These are phyloP conservation scores for Lipomyces anomalus DNA, from an alignment of 805 yeast species.

Conservation along the genomic window DNA sequence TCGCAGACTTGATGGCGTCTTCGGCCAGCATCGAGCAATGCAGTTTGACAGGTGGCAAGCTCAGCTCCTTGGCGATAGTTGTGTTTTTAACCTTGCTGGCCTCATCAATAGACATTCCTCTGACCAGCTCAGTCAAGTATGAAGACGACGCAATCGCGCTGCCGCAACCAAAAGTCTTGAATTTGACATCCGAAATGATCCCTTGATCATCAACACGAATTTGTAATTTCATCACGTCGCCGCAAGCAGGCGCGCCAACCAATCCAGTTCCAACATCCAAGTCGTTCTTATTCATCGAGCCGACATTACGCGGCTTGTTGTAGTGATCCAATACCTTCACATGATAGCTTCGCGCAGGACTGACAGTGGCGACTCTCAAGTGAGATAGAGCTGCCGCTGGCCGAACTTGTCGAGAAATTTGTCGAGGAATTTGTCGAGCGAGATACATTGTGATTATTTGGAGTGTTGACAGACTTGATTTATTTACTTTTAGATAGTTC, in stretches of 20 bases:
- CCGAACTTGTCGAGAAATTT: too few relatives aligned
- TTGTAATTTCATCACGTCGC: conserved; percentile 97
- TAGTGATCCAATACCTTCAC: conserved; percentile 64
- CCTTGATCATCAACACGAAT: conserved; percentile 92
- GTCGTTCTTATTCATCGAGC: conserved; percentile 74
- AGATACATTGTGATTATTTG: too few relatives aligned
- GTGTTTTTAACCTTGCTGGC: conserved; percentile 91
- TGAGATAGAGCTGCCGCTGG: too few relatives aligned
- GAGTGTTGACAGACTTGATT: too few relatives aligned
- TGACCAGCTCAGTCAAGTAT: conserved; percentile 89
- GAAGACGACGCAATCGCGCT: conserved; percentile 95
- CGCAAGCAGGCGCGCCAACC: conserved; percentile 95
- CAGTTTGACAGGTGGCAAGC: conserved; percentile 93
- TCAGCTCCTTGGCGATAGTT: conserved; percentile 86
- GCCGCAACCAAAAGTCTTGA: conserved; percentile 99
- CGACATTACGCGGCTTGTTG: conserved; percentile 94
- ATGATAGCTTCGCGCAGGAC: too few relatives aligned
- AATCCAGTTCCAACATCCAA: conserved; percentile 88
- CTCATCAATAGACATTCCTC: conserved; percentile 91
- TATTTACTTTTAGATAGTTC: too few relatives aligned
- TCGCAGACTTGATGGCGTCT: conserved; percentile 96
- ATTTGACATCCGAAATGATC: conserved; percentile 86
- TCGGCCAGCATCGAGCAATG: conserved; percentile 99
- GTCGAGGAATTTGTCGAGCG: too few relatives aligned
- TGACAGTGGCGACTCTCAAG: too few relatives aligned